Base-by-base conservation (phyloP, 176 grass and related monocot genomes). In the Poa pratensis region DNA sequence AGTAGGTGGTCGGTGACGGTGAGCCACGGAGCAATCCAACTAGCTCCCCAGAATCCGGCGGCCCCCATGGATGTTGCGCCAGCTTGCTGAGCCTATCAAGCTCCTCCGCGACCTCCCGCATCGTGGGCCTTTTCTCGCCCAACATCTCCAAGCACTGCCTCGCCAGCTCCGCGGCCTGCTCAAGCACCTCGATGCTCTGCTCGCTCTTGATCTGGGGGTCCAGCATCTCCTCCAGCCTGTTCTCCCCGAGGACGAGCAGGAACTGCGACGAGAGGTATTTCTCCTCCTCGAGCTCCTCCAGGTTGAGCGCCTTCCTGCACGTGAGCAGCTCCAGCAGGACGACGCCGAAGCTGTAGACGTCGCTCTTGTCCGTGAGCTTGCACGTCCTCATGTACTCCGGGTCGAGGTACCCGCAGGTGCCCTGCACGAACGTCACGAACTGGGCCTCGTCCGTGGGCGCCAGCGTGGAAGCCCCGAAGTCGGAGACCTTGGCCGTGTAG, bases 311-410 rank as follows among this genome's bases (percentile, higher is more conserved):
- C 86, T 94, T 94, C 45, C 80, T 88, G 42, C 92, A 52, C 0
- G 89, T 91, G 1, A 94, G 81, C 13, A 93, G 65, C 88, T 93
- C 88, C 2, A 93, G 19, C 10, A 93, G 55, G 22, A 93, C 80
- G 14, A 93, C 84, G 9, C 91, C 91, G 4, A 98, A 98, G 42
- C 95, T 98, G 52, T 98, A 98, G 0, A 98, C 95, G 45, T 98
- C 95, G 23, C 95, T 98, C 80, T 87, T 98, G 72, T 95, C 93
- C 7, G 93, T 98, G n/a, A 98, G 89, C 85, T 75, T 86, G 64
- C 84, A 80, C 2, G 87, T 80, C 20, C 83, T 78, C 77, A 94
- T 73, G 50, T 89, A 94, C 51, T 94, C 92, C 2, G 87, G 92
- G 34, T 94, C 92, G 5, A 92, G 85, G 78, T 94, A 94, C 19